Conservation (phyloP, 2,329 filamentous ascomycete genomes). For the Pseudogymnoascus sp. region DNA sequence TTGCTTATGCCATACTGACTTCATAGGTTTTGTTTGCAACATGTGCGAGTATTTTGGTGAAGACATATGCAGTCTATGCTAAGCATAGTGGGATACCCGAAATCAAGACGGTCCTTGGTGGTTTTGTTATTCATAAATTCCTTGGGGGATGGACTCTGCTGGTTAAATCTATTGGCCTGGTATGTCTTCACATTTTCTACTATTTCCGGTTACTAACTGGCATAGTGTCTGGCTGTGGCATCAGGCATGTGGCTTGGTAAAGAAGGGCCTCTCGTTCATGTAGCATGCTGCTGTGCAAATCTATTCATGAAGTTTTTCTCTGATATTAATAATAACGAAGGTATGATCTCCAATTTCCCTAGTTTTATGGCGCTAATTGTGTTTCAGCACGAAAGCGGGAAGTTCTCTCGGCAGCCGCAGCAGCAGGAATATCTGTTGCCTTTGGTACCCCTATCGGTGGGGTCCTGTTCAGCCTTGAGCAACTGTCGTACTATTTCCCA, state of each 20-base stretch:
- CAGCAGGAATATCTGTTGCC: slow-evolving; percentile 86
- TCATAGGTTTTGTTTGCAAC: slow-evolving; percentile 66
- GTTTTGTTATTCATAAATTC: slow-evolving; percentile 85
- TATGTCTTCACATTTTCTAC: slow-evolving; percentile 35
- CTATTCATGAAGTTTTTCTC: slow-evolving; percentile 85
- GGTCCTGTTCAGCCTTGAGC: slow-evolving; percentile 93
- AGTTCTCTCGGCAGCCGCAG: slow-evolving; percentile 84
- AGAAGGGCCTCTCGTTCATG: slow-evolving; percentile 90
- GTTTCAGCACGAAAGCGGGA: slow-evolving; percentile 77
- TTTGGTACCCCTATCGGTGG: slow-evolving; percentile 93
- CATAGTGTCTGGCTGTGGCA: slow-evolving; percentile 76
- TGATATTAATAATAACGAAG: slow-evolving; percentile 79
- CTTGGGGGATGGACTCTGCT: slow-evolving; percentile 81
- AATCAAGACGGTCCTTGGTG: slow-evolving; percentile 92
- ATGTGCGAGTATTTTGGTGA: slow-evolving; percentile 70
- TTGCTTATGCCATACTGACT: slow-evolving; percentile 14
- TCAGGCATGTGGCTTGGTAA: slow-evolving; percentile 97
- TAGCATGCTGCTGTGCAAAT: slow-evolving; percentile 93
- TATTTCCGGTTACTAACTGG: slow-evolving; percentile 23
- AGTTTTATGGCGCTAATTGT: slow-evolving; percentile 23
- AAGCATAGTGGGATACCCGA: slow-evolving; percentile 95
- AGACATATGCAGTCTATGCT: slow-evolving; percentile 77
- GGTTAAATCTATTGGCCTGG: slow-evolving; percentile 82
- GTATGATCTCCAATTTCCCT: slow-evolving; percentile 34
- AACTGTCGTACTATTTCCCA: slow-evolving; percentile 94